Evolutionary conservation across 345 rosid species (phyloP), one percentile per base, ranked within the genome.

Genomic region (Eutrema yunnanense): DNA sequence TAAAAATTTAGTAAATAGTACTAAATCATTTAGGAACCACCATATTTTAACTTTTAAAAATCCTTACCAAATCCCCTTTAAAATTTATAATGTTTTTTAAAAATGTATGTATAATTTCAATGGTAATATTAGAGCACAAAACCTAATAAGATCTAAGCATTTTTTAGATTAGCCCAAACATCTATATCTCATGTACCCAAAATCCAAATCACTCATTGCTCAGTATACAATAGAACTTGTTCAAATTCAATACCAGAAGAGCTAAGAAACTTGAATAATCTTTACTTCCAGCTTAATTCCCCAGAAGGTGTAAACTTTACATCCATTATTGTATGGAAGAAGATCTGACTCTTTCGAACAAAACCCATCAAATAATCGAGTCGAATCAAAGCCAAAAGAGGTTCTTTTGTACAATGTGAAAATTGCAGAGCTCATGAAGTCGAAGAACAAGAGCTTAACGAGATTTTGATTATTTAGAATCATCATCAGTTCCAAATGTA

Each of bases 401-500:
- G 33, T 59, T 10, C 5, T 38, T 22, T 38, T 30, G 48, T 8
- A 16, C 6, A 16, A 32, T 46, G 2, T 9, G 55, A 48, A 40
- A 8, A 33, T 11, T 44, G 54, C 29, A 69, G 3, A 69, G 37
- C 68, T 51, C 33, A 19, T 7, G 43, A 68, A 13, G 50, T 65
- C 2, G 9, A 44, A 72, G 50, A 22, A 64, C 4, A 41, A 41
- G 30, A 19, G 9, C 0, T 2, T 9, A 58, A 11, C 6, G 29
- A 40, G 22, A 66, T 16, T 48, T 41, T 44, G 63, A 42, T 42
- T 64, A 73, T 56, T 48, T 57, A 57, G 66, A 73, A 73, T 74
- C 78, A 73, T 74, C 78, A 49, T 60, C n/a, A 59, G 67, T 47
- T 27, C 41, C 51, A 56, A 11, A 56, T 47, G 65, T 67, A 60